Evolutionary conservation across 768 basidiomycete species (phyloP), one percentile per base, ranked within the genome.

Genomic region (Chalciporus piperatus): DNA sequence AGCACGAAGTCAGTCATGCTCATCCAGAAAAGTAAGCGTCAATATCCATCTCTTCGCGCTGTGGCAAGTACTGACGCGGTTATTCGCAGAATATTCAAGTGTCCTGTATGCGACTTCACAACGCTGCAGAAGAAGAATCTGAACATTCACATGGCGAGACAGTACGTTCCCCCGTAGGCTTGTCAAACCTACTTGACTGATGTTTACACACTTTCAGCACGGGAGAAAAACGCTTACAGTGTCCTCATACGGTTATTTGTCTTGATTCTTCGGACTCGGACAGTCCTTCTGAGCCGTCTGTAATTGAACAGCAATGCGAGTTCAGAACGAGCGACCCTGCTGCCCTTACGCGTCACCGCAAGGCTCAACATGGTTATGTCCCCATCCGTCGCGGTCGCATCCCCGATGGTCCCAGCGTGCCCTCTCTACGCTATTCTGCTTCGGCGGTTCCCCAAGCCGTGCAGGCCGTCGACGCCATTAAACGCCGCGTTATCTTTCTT

Each of bases 311-410:
- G 32, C 43, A 28, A 2, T 66, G 65, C 37, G 33, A 39, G 1
- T 66, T 57, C 45, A 53, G 38, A 45, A 67, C 65, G 1, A 54
- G 55, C 13, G 66, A 66, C 41, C 66, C 66, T 1, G 61, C 63
- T 0, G 54, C 59, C 12, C 40, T 66, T 39, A 59, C 61, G 7
- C 64, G 59, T 28, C 65, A 66, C 33, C 63, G 66, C 2, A 67
- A 62, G 42, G 48, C 28, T 14, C 14, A 27, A 20, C 65, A 66
- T 14, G 55, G 52, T 2, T 57, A 67, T 37, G 30, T 59, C 12
- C 66, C 54, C 19, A 47, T 22, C 40, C 6, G 11, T 16, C 55
- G 59, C 9, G 37, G 38, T 17, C 38, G 47, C 16, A 2, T 9
- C 19, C 17, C 3, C 41, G 22, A 45, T 7, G 42, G 10, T 19